Evolutionary conservation across 2,329 filamentous ascomycete species (phyloP).

Genomic region (Pochonia chlamydosporia): DNA sequence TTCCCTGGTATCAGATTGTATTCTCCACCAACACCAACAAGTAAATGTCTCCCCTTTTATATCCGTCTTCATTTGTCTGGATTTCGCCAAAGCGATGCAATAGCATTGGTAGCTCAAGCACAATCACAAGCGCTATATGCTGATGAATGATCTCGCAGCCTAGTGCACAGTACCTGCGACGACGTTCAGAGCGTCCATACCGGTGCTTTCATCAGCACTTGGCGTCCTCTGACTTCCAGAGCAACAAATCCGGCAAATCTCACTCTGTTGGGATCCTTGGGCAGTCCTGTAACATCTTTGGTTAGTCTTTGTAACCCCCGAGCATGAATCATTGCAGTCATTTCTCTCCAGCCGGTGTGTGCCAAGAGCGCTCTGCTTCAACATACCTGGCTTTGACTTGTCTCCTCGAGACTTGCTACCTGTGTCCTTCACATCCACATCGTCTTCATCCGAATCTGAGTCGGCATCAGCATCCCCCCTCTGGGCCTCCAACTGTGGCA

Average conservation of each 20-base stretch:
- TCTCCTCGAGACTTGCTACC: conserved; percentile 34
- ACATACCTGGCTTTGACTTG: conserved; percentile 45
- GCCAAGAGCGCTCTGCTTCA: conserved; percentile 7
- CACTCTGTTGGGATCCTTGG: conserved; percentile 51
- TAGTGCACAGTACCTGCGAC: neutral
- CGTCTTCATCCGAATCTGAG: conserved; percentile 33
- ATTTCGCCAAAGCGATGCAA: neutral
- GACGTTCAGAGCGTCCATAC: conserved; percentile 52
- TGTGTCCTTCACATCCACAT: conserved; percentile 38
- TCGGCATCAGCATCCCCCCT: conserved; percentile 24
- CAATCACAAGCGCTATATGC: neutral
- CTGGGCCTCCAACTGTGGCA: conserved; percentile 54
- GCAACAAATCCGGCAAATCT: conserved; percentile 71
- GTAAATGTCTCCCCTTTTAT: neutral
- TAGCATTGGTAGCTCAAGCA: neutral
- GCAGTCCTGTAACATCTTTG: conserved; percentile 27
- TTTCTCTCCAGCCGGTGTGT: conserved; percentile 7
- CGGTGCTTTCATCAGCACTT: conserved; percentile 69
- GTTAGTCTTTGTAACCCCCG: conserved; percentile 31
- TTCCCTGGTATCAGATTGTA: neutral
- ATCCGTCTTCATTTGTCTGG: neutral
- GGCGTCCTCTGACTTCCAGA: conserved; percentile 69
- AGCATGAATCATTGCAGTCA: conserved; percentile 23
- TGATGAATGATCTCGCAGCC: neutral
- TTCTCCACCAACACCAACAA: neutral